Evolutionary conservation across 345 rosid genomes (phyloP).

Genomic region (Eucalyptus sideroxylon): DNA sequence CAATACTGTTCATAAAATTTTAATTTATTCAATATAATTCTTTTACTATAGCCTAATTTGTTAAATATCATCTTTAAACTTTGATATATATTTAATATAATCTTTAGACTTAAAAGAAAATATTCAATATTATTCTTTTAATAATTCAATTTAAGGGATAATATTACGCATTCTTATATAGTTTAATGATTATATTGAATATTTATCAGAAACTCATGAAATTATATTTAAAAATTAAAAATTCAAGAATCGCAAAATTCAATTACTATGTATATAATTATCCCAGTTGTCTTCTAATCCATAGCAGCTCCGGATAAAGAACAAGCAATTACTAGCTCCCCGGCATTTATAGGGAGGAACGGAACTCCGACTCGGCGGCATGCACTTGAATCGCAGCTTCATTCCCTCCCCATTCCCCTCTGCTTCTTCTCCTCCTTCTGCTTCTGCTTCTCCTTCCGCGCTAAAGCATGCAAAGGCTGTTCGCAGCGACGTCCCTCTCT

Average conservation of each 20-base stretch:
- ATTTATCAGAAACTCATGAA: too few relatives aligned
- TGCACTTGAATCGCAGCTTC: neutral
- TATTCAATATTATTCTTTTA: too few relatives aligned
- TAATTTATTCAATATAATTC: too few relatives aligned
- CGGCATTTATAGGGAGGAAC: neutral
- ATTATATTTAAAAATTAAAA: too few relatives aligned
- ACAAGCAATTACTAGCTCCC: neutral
- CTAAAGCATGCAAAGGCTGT: slow-evolving; percentile 30
- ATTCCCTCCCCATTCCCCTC: neutral
- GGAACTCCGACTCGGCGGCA: neutral
- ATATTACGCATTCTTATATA: too few relatives aligned
- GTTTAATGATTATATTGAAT: fast-evolving
- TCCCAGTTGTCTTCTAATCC: neutral
- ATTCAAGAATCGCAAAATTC: too few relatives aligned
- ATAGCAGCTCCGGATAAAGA: neutral
- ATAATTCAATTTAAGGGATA: too few relatives aligned
- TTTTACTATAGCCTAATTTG: too few relatives aligned
- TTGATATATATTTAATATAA: fast-evolving
- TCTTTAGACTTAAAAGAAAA: fast-evolving
- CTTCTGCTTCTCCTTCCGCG: neutral
- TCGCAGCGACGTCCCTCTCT: slow-evolving; percentile 17
- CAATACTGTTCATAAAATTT: too few relatives aligned
- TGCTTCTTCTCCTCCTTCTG: neutral
- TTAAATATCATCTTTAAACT: too few relatives aligned
- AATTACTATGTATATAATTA: too few relatives aligned